A percentile compares a stretch with the other conserved stretches of the same genome.
Conservation (phyloP, 129 eudicot species). For the Centaurea solstitialis region DNA sequence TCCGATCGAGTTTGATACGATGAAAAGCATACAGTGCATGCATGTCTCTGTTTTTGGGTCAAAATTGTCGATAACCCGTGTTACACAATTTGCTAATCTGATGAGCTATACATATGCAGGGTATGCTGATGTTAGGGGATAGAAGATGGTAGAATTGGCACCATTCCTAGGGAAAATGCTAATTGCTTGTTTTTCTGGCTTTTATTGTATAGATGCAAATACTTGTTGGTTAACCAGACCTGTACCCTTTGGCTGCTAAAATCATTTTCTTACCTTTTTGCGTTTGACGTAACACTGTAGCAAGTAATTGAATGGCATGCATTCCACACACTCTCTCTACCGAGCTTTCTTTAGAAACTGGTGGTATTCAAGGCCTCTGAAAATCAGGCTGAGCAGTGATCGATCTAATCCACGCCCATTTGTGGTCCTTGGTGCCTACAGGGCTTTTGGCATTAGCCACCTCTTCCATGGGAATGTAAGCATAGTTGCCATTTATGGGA, state of each 20-base stretch:
- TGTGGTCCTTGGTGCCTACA: slow-evolving; percentile 62
- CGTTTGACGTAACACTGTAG: slow-evolving; percentile 9
- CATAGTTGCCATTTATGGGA: slow-evolving; percentile 73
- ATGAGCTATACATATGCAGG: background rate
- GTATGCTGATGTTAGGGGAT: background rate
- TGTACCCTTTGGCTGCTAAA: slow-evolving; percentile 15
- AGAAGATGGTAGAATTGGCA: slow-evolving; percentile 5
- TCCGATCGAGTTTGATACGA: slow-evolving; percentile 1
- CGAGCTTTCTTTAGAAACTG: background rate
- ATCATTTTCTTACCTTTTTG: background rate
- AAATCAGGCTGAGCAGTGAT: slow-evolving; percentile 79
- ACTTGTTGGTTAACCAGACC: background rate
- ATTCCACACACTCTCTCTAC: background rate
- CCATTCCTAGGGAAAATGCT: background rate
- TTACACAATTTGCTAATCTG: background rate
- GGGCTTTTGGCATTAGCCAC: slow-evolving; percentile 60
- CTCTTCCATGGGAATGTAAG: slow-evolving; percentile 73
- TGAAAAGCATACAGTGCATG: background rate
- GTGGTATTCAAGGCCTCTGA: slow-evolving; percentile 10
- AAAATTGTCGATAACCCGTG: background rate
- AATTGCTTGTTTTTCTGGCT: slow-evolving; percentile 2
- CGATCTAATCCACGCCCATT: slow-evolving; percentile 87
- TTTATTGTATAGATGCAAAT: slow-evolving; percentile 29
- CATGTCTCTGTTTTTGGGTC: background rate
- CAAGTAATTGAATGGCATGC: background rate